A percentile compares a stretch with the other conserved stretches of the same genome.
Evolutionary conservation across 257 asterid species (phyloP).

Genomic region (Euphrasia confusa): DNA sequence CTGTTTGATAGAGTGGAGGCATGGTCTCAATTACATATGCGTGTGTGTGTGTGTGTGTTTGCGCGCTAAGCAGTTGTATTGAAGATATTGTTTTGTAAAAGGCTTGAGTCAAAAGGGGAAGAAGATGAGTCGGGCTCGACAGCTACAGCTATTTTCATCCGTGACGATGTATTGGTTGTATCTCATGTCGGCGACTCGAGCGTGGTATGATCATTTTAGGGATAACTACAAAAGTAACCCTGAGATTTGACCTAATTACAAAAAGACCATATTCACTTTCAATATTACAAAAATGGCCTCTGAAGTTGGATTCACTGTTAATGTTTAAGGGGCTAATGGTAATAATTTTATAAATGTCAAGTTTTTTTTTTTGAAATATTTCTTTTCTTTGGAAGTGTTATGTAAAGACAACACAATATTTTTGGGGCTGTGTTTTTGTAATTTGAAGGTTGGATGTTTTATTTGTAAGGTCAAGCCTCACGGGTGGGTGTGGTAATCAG

Average conservation of each 20-base stretch:
- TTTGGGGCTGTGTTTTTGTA: not conserved
- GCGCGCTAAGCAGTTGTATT: constrained; percentile 34
- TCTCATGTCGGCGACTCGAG: constrained; percentile 93
- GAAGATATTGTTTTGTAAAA: constrained; percentile 75
- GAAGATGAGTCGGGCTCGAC: constrained; percentile 90
- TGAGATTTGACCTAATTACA: not conserved
- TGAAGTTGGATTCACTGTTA: not conserved
- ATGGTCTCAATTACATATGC: constrained; percentile 32
- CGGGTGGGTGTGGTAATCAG: too few relatives aligned
- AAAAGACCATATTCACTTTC: not conserved
- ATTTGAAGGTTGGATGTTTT: not conserved
- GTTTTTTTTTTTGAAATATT: not conserved
- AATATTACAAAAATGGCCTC: not conserved
- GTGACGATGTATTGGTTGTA: constrained; percentile 49
- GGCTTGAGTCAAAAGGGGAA: constrained; percentile 72
- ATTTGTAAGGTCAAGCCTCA: not conserved
- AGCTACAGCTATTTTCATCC: constrained; percentile 68
- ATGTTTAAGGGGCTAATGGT: not conserved
- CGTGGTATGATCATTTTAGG: constrained; percentile 46
- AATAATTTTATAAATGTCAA: not conserved
- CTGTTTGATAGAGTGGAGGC: not conserved
- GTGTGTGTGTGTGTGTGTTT: too few relatives aligned
- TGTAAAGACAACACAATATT: not conserved
- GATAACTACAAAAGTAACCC: not conserved
- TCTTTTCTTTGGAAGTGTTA: not conserved